Evolutionary conservation across 768 basidiomycete species (phyloP).

Genomic region (Crepidotus variabilis): DNA sequence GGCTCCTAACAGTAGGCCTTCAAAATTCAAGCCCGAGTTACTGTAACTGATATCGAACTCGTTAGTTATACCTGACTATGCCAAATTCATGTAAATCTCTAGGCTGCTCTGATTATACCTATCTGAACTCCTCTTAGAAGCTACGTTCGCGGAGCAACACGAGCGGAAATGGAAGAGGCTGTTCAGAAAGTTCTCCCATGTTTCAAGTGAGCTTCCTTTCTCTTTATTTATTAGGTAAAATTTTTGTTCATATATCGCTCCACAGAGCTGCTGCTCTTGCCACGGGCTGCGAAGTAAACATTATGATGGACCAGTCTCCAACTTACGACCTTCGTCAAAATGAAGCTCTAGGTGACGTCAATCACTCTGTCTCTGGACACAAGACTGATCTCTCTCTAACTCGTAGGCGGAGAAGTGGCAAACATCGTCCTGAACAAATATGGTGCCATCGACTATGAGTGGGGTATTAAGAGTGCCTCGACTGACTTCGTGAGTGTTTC

Average conservation of each 20-base stretch:
- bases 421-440: slow-evolving; percentile 58
- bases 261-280: not conserved
- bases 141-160: slow-evolving; percentile 69
- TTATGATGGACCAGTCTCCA: not conserved
- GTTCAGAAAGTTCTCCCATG: slow-evolving; percentile 63
- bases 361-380: no score
- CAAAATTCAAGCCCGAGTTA: not conserved
- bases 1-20: slow-evolving; percentile 61
- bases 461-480: slow-evolving; percentile 68
- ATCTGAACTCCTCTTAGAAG: slow-evolving; percentile 36
- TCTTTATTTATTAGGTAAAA: no score
- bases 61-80: slow-evolving; percentile 79
- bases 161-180: slow-evolving; percentile 54
- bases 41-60: not conserved
- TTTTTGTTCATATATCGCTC: no score
- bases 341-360: not conserved
- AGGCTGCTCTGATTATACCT: not conserved
- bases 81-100: slow-evolving; percentile 57
- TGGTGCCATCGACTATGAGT: slow-evolving; percentile 59
- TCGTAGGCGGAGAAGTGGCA: slow-evolving; percentile 59
- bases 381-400: no score
- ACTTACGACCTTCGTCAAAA: not conserved
- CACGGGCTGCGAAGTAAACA: not conserved
- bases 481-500: slow-evolving; percentile 65
- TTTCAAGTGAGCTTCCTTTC: slow-evolving; percentile 46